Percentiles rank a stretch among this genome's conserved stretches.
Evolutionary conservation across 768 basidiomycete species (phyloP).

Genomic region (Xerocomus brunneocitrinus): DNA sequence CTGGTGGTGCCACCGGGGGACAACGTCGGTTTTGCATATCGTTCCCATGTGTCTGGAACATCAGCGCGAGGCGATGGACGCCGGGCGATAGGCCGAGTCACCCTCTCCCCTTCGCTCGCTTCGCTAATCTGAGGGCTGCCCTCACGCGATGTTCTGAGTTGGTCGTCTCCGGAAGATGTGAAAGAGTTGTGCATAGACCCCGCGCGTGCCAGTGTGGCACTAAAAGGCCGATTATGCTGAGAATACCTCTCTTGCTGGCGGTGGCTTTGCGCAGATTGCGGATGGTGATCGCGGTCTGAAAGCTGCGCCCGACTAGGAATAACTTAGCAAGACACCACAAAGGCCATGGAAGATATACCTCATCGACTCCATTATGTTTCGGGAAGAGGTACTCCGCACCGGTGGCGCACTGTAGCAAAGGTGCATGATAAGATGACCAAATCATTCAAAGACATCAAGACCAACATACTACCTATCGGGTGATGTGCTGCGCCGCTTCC

Average conservation of each 20-base stretch:
- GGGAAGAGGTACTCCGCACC: constrained; percentile 12
- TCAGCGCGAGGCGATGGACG: constrained; percentile 27
- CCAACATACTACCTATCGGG: constrained; percentile 26
- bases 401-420: constrained; percentile 11
- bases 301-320: constrained; percentile 20
- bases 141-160: constrained; percentile 27
- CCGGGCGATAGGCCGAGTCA: constrained; percentile 13
- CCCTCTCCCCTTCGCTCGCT: constrained; percentile 24
- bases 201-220: constrained; percentile 9
- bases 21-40: constrained; percentile 31
- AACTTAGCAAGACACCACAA: constrained; percentile 7
- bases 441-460: background rate
- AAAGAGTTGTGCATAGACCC: constrained; percentile 16
- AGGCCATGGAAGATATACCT: constrained; percentile 17
- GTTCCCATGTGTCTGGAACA: constrained; percentile 29
- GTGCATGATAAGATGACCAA: constrained; percentile 10
- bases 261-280: constrained; percentile 7
- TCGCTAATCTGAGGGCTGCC: constrained; percentile 30
- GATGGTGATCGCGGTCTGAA: constrained; percentile 15
- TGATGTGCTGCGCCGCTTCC: constrained; percentile 32
- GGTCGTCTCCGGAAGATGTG: constrained; percentile 29
- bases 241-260: constrained; percentile 12
- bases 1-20: constrained; percentile 31
- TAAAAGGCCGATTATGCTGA: constrained; percentile 7
- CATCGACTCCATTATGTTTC: constrained; percentile 23